A percentile compares a stretch with the other conserved stretches of the same genome.
phyloP scores from a whole-genome alignment of 768 basidiomycete species.

The Lentinula guzmanii region DNA sequence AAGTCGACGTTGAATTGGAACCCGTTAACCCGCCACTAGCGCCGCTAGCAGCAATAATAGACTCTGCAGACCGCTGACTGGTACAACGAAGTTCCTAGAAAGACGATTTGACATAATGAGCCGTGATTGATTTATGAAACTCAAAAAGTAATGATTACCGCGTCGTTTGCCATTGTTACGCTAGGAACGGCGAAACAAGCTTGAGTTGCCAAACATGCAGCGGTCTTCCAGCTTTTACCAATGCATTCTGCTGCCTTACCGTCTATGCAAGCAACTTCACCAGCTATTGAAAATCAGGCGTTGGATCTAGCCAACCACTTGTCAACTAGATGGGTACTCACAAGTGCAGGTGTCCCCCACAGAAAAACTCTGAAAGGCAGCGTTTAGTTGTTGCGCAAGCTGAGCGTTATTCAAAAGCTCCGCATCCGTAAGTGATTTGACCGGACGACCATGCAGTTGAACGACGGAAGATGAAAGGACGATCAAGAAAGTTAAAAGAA shows the following conservation, averaged over 20 bases:
- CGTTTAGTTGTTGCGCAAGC: background rate
- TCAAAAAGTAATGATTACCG: background rate
- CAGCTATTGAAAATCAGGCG: background rate
- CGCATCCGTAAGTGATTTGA: background rate
- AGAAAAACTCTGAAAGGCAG: background rate
- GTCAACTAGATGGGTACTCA: background rate
- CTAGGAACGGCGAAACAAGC: background rate
- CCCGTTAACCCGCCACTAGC: background rate
- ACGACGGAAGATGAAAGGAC: background rate
- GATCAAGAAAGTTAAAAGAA: background rate
- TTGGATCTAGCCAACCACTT: background rate
- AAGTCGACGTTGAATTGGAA: background rate
- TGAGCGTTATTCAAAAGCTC: conserved; percentile 1
- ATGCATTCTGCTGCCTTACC: background rate
- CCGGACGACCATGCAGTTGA: background rate
- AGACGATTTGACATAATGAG: background rate
- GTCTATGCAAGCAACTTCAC: background rate
- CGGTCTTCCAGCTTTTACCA: background rate
- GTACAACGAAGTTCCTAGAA: background rate
- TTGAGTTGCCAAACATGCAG: background rate
- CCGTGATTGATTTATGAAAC: background rate
- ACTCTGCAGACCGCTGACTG: background rate
- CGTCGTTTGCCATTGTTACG: background rate
- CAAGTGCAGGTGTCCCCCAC: background rate
- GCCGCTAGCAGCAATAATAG: background rate